Evolutionary conservation across 2,329 filamentous ascomycete genomes (phyloP).

Genomic region (Escovopsis weberi): DNA sequence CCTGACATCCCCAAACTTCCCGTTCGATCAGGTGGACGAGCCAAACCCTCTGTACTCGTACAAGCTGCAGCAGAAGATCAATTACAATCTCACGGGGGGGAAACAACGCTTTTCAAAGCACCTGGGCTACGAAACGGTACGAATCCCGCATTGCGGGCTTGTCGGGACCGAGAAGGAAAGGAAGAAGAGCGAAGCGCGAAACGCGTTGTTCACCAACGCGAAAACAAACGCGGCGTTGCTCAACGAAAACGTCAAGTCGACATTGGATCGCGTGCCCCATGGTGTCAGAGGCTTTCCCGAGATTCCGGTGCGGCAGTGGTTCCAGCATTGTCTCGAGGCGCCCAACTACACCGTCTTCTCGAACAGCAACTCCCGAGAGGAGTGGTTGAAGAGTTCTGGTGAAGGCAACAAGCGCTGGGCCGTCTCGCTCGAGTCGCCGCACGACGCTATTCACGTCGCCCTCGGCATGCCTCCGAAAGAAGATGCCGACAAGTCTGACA

Average conservation of each 20-base stretch:
- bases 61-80: conserved; percentile 9
- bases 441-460: conserved; percentile 16
- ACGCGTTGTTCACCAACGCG: neutral
- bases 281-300: too few relatives aligned
- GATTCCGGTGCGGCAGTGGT: conserved; percentile 2
- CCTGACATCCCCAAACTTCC: conserved; percentile 2
- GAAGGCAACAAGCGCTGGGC: conserved; percentile 1
- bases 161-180: conserved; percentile 5
- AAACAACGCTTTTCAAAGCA: too few relatives aligned
- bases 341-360: conserved; percentile 21
- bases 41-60: conserved; percentile 14
- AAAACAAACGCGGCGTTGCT: neutral
- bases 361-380: conserved; percentile 12
- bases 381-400: conserved; percentile 9
- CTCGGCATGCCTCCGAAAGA: conserved; percentile 13
- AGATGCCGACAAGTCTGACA: neutral
- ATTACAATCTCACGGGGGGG: too few relatives aligned
- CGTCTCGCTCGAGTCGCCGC: conserved; percentile 13
- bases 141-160: conserved; percentile 14
- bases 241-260: neutral
- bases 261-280: too few relatives aligned
- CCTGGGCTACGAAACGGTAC: conserved; percentile 10
- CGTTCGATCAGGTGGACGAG: conserved; percentile 1
- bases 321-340: conserved; percentile 12
- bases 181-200: neutral